Evolutionary conservation across 169 alveolate genomes (phyloP), one percentile per base, ranked within the genome.

Genomic region (Plasmodium sp.): DNA sequence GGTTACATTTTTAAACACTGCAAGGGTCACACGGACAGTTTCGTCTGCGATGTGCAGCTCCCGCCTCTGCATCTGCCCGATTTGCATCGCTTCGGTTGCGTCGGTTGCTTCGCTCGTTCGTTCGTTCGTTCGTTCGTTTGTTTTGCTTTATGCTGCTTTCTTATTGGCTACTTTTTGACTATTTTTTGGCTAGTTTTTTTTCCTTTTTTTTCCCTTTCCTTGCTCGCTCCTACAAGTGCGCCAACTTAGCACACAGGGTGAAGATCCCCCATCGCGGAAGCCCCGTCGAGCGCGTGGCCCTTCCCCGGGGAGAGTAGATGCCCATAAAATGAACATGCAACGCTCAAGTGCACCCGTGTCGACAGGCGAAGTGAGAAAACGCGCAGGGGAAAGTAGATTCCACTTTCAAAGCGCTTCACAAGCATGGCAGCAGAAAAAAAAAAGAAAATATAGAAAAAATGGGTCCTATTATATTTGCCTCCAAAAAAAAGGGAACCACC

Each of bases 1-100:
- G 56, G 75, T 56, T 18, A 90, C 94, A 90, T 90, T 90, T 90
- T 90, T 90, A 81, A 90, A 90, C 74, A 90, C 81, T 41, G 22
- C 39, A 33, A 90, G 41, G 36, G 92, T 90, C 10, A 81, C 85
- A 90, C 54, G 74, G 3, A 90, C 79, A 33, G 51, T 22, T 62
- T 90, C 79, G 77, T 81, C 91, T n/a, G 54, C 34, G 18, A 86
- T 86, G 83, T 39, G 72, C 33, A 86, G 33, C 54, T 86, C 33
- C 41, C 39, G 27, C 41, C 39, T 54, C 62, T 67, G 77, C 77
- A 67, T 67, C 27, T 67, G 41, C 77, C 33, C 22, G 27, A 51
- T 51, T 14, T 67, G 36, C 36, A 14, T 58, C 10, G 5, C 33
- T 58, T 5, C 10, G 36, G 39, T 7, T 7, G 62, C 18, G 62